A percentile compares a stretch with the other conserved stretches of the same genome.
Conservation (phyloP, 2,329 filamentous ascomycete genomes). For the Coniochaeta hoffmannii region DNA sequence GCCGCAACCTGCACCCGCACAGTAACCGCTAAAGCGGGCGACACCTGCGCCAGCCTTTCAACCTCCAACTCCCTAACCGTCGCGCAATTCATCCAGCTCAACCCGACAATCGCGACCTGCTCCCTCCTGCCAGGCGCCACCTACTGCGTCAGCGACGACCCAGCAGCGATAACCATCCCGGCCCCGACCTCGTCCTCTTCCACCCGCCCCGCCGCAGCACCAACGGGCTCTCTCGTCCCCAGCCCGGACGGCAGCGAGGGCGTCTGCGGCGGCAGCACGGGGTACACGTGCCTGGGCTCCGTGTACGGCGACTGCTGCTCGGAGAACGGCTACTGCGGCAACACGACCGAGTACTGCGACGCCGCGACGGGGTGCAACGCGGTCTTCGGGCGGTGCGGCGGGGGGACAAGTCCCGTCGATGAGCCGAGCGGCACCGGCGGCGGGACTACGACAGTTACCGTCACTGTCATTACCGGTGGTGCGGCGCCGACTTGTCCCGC, state of each 20-base stretch:
- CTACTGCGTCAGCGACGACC: slow-evolving; percentile 4
- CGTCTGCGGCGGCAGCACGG: slow-evolving; percentile 3
- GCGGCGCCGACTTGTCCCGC: not conserved
- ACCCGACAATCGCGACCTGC: not conserved
- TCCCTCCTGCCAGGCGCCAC: not conserved
- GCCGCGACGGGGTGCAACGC: slow-evolving; percentile 2
- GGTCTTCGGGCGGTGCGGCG: slow-evolving; percentile 1
- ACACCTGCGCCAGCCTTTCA: not conserved
- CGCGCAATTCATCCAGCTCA: not conserved
- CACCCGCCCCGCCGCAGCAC: not conserved
- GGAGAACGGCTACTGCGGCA: slow-evolving; percentile 3
- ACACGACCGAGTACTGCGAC: slow-evolving; percentile 3
- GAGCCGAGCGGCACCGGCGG: not conserved
- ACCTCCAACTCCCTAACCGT: not conserved
- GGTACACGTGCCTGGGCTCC: slow-evolving; percentile 4
- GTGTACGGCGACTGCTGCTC: slow-evolving; percentile 5
- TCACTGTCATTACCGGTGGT: not conserved
- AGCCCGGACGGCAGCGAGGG: slow-evolving; percentile 5
- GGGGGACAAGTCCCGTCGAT: not conserved
- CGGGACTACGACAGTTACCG: not conserved
- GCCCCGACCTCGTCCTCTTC: not conserved
- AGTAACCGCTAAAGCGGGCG: not conserved
- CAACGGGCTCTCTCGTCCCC: not conserved
- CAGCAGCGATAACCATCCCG: not conserved
- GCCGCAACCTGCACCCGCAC: not conserved